phyloP scores from a whole-genome alignment of 2,329 filamentous ascomycete species.

The Neurospora sp. region DNA sequence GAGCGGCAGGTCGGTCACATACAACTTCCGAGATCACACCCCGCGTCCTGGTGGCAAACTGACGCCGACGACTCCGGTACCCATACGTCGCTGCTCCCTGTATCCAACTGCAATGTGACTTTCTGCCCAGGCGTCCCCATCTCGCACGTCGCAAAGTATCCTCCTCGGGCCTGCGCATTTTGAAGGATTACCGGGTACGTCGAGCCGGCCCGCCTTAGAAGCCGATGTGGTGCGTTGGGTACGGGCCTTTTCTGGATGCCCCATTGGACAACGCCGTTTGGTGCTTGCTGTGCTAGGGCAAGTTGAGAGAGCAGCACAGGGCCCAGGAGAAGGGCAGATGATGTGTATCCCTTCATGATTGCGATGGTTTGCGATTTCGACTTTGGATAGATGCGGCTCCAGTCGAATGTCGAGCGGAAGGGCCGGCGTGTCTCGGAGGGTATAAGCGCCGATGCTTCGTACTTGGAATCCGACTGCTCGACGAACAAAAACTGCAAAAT shows the following conservation, averaged over 20 bases:
- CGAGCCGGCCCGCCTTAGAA: constrained; percentile 27
- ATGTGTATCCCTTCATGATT: constrained; percentile 17
- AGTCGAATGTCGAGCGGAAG: neutral
- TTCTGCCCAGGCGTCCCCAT: constrained; percentile 49
- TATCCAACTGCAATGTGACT: constrained; percentile 51
- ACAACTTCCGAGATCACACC: constrained; percentile 20
- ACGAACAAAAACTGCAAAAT: neutral
- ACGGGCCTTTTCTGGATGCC: constrained; percentile 31
- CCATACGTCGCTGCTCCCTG: constrained; percentile 57
- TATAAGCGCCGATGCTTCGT: neutral
- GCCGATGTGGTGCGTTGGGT: constrained; percentile 10
- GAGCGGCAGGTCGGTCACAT: neutral
- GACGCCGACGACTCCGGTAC: constrained; percentile 27
- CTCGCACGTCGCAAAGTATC: constrained; percentile 46
- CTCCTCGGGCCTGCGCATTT: constrained; percentile 34
- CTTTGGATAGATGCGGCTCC: neutral
- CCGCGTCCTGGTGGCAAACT: constrained; percentile 9
- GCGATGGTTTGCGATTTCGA: neutral
- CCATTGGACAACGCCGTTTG: constrained; percentile 34
- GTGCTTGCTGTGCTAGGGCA: constrained; percentile 9
- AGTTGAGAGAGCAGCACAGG: constrained; percentile 15
- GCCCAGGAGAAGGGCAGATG: constrained; percentile 12
- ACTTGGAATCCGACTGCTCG: neutral
- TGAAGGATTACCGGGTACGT: constrained; percentile 33
- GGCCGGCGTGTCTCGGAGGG: neutral